These are phyloP conservation scores for Candida ovalis DNA, from an alignment of 805 yeast genomes.

Conservation along the genomic window DNA sequence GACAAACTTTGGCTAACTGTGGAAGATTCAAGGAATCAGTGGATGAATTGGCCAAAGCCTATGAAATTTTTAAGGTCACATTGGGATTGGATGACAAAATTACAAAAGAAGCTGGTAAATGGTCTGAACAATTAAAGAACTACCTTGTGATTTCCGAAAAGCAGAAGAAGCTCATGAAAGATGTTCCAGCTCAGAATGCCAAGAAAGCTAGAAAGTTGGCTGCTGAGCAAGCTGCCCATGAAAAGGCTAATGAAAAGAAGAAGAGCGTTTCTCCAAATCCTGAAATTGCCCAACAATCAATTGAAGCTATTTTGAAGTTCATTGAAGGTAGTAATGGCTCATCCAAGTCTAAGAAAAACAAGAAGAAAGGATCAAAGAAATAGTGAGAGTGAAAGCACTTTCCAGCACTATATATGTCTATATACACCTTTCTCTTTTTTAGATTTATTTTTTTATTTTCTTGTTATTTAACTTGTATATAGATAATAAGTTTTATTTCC, in stretches of 20 bases:
- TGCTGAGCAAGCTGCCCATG: constrained; percentile 4
- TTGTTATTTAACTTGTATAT: constrained; percentile 1
- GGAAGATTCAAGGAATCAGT: constrained; percentile 55
- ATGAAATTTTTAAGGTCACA: constrained; percentile 48
- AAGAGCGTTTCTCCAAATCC: constrained; percentile 39
- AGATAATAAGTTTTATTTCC: constrained; percentile 1
- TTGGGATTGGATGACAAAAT: constrained; percentile 66
- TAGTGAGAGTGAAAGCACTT: constrained; percentile 4
- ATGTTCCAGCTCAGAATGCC: constrained; percentile 19
- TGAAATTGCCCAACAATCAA: constrained; percentile 57
- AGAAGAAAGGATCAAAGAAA: constrained; percentile 22
- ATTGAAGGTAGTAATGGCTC: constrained; percentile 53
- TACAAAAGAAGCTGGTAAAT: constrained; percentile 64
- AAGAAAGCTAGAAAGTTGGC: constrained; percentile 19
- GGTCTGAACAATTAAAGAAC: constrained; percentile 54
- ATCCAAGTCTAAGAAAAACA: constrained; percentile 25
- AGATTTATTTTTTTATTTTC: not conserved
- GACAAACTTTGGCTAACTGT: constrained; percentile 51
- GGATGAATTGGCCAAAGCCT: constrained; percentile 53
- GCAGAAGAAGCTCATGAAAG: constrained; percentile 35
- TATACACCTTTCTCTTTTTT: not conserved
- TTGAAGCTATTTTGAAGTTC: constrained; percentile 69
- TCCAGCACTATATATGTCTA: not conserved
- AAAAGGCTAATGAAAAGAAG: constrained; percentile 27
- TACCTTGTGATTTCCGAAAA: constrained; percentile 44